phyloP scores from a whole-genome alignment of 164 flowering plant species.

The Sextonia rubra region DNA sequence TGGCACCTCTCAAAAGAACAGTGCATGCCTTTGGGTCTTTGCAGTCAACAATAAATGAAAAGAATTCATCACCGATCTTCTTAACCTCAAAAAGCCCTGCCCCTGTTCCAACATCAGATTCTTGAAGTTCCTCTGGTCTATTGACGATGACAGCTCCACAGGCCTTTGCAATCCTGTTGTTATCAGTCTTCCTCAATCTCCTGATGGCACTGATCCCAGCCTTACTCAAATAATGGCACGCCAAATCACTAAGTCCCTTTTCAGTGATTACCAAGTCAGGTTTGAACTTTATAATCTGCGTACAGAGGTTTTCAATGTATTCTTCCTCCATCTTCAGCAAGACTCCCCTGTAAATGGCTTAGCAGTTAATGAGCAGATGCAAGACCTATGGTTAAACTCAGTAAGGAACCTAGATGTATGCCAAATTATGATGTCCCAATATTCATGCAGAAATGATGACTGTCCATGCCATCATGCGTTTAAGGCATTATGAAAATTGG shows the following conservation, averaged over 20 bases:
- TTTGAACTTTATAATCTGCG: slow-evolving; percentile 77
- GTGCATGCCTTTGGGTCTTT: slow-evolving; percentile 95
- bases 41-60: slow-evolving; percentile 82
- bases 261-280: slow-evolving; percentile 95
- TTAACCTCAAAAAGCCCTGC: slow-evolving; percentile 94
- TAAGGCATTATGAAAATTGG: no score
- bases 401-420: background rate
- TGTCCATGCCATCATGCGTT: no score
- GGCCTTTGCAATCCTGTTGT: slow-evolving; percentile 94
- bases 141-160: slow-evolving; percentile 92
- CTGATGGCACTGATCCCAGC: slow-evolving; percentile 97
- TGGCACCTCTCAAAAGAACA: slow-evolving; percentile 87
- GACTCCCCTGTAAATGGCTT: slow-evolving; percentile 36
- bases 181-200: slow-evolving; percentile 88
- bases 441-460: no score
- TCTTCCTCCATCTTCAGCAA: slow-evolving; percentile 90
- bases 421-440: background rate
- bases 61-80: slow-evolving; percentile 96
- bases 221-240: slow-evolving; percentile 88
- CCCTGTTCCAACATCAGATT: slow-evolving; percentile 91
- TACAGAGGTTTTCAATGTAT: slow-evolving; percentile 67
- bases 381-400: background rate
- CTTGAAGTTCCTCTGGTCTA: slow-evolving; percentile 94
- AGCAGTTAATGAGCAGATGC: background rate
- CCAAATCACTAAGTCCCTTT: slow-evolving; percentile 93